phyloP scores from a whole-genome alignment of 2,329 filamentous ascomycete genomes.

The Colletotrichum sp. region DNA sequence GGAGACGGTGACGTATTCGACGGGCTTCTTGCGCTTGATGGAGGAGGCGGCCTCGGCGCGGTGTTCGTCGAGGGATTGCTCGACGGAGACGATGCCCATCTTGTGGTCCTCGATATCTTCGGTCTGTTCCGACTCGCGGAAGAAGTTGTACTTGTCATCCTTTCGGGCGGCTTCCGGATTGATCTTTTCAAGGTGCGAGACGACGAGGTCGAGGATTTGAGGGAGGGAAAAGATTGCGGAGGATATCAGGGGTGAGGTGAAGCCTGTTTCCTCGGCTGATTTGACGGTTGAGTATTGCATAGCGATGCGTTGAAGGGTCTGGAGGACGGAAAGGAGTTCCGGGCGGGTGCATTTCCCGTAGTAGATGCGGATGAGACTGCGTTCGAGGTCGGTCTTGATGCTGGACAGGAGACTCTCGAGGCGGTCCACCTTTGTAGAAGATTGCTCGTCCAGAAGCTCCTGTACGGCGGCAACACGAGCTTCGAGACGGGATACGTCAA shows the following conservation, averaged over 20 bases:
- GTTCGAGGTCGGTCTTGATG: conserved; percentile 84
- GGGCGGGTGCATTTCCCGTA: conserved; percentile 94
- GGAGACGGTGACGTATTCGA: conserved; percentile 82
- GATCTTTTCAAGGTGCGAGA: conserved; percentile 81
- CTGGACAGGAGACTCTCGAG: conserved; percentile 73
- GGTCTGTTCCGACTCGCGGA: conserved; percentile 84
- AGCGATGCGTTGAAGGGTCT: conserved; percentile 83
- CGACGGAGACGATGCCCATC: conserved; percentile 87
- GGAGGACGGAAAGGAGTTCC: conserved; percentile 83
- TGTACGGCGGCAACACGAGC: conserved; percentile 84
- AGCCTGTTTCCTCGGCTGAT: conserved; percentile 70
- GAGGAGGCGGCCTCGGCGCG: conserved; percentile 72
- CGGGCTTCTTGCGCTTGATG: conserved; percentile 70
- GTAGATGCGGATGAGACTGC: conserved; percentile 92
- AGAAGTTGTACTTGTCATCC: conserved; percentile 95
- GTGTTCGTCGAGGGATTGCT: conserved; percentile 85
- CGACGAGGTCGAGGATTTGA: conserved; percentile 73
- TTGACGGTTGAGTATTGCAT: conserved; percentile 76
- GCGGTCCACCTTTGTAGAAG: conserved; percentile 72
- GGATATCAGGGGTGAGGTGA: conserved; percentile 71
- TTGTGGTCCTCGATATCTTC: conserved; percentile 90
- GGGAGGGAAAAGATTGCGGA: conserved; percentile 79
- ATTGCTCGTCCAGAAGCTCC: conserved; percentile 76
- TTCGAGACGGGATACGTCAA: conserved; percentile 77
- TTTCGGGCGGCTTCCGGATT: conserved; percentile 81